Evolutionary conservation across 2,329 filamentous ascomycete species (phyloP).

Genomic region (Atkinsonella texensis): DNA sequence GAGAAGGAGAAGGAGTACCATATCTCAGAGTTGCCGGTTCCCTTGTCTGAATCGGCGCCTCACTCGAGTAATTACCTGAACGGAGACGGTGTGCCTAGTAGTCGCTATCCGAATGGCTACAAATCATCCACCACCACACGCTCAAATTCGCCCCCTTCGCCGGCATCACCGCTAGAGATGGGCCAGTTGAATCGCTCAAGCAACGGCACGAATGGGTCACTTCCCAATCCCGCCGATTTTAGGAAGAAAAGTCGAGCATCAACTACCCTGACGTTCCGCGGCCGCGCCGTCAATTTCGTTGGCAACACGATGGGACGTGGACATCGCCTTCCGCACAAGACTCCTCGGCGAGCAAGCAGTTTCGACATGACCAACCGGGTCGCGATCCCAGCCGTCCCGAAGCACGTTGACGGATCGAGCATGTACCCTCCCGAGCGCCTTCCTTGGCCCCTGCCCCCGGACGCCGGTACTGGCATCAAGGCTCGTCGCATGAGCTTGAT

Average conservation of each 20-base stretch:
- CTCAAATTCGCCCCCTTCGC: slow-evolving; percentile 39
- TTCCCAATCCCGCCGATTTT: slow-evolving; percentile 34
- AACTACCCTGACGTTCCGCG: slow-evolving; percentile 38
- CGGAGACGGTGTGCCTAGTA: slow-evolving; percentile 12
- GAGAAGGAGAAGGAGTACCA: slow-evolving; percentile 16
- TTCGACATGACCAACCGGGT: slow-evolving; percentile 29
- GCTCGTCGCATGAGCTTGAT: slow-evolving; percentile 65
- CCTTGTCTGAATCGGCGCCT: slow-evolving; percentile 12
- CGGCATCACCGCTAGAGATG: slow-evolving; percentile 33
- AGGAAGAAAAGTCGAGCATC: slow-evolving; percentile 38
- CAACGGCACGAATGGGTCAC: slow-evolving; percentile 14
- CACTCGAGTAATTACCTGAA: slow-evolving; percentile 5
- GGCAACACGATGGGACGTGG: slow-evolving; percentile 15
- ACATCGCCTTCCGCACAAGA: slow-evolving; percentile 12
- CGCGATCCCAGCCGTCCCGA: slow-evolving; percentile 11
- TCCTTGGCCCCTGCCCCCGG: slow-evolving; percentile 50
- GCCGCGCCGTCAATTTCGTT: slow-evolving; percentile 36
- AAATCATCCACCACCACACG: slow-evolving; percentile 33
- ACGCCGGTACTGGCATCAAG: slow-evolving; percentile 63
- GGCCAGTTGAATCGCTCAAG: slow-evolving; percentile 15
- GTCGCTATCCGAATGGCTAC: slow-evolving; percentile 31
- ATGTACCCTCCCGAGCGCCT: slow-evolving; percentile 29
- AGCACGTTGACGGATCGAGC: slow-evolving; percentile 13
- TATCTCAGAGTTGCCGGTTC: slow-evolving; percentile 9
- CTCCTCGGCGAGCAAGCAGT: slow-evolving; percentile 32